Evolutionary conservation across 768 basidiomycete species (phyloP).

Genomic region (Leccinum incarnatum): DNA sequence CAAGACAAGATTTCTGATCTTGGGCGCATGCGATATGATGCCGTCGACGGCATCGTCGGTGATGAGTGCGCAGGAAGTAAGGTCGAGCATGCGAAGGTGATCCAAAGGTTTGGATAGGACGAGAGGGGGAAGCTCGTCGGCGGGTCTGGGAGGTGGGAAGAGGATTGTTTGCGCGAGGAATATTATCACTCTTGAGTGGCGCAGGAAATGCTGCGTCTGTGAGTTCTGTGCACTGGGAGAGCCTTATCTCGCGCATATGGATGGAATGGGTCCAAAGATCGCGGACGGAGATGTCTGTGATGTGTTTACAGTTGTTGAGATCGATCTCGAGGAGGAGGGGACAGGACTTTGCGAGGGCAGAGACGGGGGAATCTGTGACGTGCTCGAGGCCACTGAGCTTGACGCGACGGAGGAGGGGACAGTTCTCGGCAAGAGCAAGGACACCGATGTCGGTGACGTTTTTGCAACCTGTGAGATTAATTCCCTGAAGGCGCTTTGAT

Average conservation of each 20-base stretch:
- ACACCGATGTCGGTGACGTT: constrained; percentile 77
- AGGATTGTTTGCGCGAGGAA: constrained; percentile 39
- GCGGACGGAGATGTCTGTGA: constrained; percentile 76
- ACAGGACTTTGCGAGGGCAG: constrained; percentile 72
- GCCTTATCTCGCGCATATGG: constrained; percentile 88
- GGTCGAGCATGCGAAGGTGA: constrained; percentile 88
- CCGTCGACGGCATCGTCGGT: constrained; percentile 85
- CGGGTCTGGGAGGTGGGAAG: constrained; percentile 38
- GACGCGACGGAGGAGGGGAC: constrained; percentile 80
- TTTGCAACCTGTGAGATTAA: constrained; percentile 86
- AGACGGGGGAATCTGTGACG: constrained; percentile 75
- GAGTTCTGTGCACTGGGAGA: constrained; percentile 74
- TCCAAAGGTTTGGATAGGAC: constrained; percentile 65
- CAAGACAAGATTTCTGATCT: constrained; percentile 81
- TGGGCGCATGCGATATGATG: constrained; percentile 75
- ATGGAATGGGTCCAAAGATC: constrained; percentile 79
- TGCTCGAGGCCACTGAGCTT: constrained; percentile 78
- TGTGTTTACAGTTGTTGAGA: constrained; percentile 74
- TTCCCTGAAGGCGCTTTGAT: constrained; percentile 80
- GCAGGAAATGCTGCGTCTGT: constrained; percentile 87
- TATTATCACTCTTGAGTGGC: constrained; percentile 41
- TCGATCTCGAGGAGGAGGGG: constrained; percentile 93
- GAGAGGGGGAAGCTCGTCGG: constrained; percentile 61
- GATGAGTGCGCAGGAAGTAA: constrained; percentile 79
- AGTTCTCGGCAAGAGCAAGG: constrained; percentile 68